Evolutionary conservation across 805 yeast genomes (phyloP).

Genomic region (Candida argentea): DNA sequence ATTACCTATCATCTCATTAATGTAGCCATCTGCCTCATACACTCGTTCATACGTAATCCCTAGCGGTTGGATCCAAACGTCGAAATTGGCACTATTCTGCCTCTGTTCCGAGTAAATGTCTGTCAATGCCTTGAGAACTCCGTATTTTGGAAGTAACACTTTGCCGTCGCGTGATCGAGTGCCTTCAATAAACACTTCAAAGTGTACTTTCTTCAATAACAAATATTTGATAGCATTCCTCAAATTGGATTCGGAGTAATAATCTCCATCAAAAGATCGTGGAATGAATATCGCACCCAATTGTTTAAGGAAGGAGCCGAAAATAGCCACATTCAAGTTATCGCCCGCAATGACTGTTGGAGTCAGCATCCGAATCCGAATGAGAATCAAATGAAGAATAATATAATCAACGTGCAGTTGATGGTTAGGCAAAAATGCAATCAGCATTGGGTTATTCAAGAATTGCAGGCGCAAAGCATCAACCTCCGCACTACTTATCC

Average conservation of each 20-base stretch:
- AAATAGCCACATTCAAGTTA: conserved; percentile 47
- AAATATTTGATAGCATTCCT: conserved; percentile 39
- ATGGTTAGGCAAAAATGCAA: conserved; percentile 48
- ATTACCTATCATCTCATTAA: conserved; percentile 45
- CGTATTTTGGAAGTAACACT: conserved; percentile 50
- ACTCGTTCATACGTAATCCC: conserved; percentile 53
- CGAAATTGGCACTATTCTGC: conserved; percentile 12
- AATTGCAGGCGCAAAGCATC: conserved; percentile 19
- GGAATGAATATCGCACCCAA: conserved; percentile 52
- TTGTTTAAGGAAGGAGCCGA: conserved; percentile 39
- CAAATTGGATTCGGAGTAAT: conserved; percentile 37
- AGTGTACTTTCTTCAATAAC: conserved; percentile 36
- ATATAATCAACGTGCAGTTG: conserved; percentile 55
- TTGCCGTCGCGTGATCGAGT: conserved; percentile 60
- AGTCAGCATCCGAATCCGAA: conserved; percentile 41
- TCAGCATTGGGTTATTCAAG: conserved; percentile 31
- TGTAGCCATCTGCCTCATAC: conserved; percentile 45
- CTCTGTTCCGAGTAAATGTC: conserved; percentile 36
- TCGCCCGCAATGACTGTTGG: conserved; percentile 62
- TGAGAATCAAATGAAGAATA: conserved; percentile 42
- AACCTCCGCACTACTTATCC: conserved; percentile 25
- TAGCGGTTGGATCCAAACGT: conserved; percentile 39
- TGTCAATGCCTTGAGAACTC: conserved; percentile 43
- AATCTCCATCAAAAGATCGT: conserved; percentile 34
- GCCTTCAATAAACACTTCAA: conserved; percentile 60